phyloP scores from a whole-genome alignment of 176 grass and related monocot genomes.

The Poa pratensis region DNA sequence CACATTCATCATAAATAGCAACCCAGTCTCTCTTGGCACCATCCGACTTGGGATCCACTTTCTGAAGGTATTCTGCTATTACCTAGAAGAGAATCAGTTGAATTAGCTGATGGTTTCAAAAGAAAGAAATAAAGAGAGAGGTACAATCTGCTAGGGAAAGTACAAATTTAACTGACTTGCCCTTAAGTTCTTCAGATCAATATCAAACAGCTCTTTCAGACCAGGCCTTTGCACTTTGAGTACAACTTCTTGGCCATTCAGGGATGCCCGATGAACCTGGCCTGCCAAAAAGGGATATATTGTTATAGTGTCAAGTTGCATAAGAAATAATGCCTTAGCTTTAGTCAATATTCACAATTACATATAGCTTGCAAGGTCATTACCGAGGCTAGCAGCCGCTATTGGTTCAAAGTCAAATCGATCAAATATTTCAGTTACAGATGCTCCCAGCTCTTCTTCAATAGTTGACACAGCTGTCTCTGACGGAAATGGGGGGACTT shows the following conservation, averaged over 20 bases:
- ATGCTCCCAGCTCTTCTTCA: conserved; percentile 83
- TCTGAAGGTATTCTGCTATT: conserved; percentile 99
- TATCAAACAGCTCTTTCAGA: conserved; percentile 96
- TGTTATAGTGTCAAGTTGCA: conserved; percentile 42
- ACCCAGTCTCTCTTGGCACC: conserved; percentile 99
- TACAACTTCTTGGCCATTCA: conserved; percentile 90
- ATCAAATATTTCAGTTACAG: conserved; percentile 85
- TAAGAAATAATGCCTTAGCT: conserved; percentile 11
- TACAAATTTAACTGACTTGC: conserved; percentile 43
- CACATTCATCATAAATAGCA: conserved; percentile 99
- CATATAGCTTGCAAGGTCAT: conserved; percentile 18
- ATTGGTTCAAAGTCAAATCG: conserved; percentile 97
- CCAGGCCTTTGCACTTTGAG: conserved; percentile 98
- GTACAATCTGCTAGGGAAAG: conserved; percentile 17
- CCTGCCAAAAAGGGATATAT: conserved; percentile 68
- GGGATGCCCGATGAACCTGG: conserved; percentile 91
- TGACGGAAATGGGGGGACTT: conserved; percentile 97
- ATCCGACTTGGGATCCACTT: conserved; percentile 97
- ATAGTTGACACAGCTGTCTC: conserved; percentile 86
- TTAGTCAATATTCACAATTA: conserved; percentile 23
- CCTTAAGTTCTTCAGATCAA: conserved; percentile 98
- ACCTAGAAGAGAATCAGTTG: conserved; percentile 60
- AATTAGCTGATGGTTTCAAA: conserved; percentile 39
- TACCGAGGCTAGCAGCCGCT: conserved; percentile 99
- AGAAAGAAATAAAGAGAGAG: conserved; percentile 17